Percentiles rank a stretch among this genome's conserved stretches.
Evolutionary conservation across 2,329 filamentous ascomycete genomes (phyloP).

Genomic region (Neospermospora avenae): DNA sequence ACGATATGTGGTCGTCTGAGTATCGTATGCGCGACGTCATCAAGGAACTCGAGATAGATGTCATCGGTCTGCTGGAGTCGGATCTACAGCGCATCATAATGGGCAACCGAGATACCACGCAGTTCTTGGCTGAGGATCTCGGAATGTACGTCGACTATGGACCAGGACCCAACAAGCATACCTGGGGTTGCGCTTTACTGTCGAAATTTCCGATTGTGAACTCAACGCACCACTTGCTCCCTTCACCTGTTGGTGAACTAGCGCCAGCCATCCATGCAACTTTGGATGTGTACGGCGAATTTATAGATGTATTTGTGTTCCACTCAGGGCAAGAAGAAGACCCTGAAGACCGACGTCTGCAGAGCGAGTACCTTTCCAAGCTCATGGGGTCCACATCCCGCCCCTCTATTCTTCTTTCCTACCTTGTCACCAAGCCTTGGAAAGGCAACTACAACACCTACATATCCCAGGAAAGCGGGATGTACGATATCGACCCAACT

Average conservation of each 20-base stretch:
- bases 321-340: constrained; percentile 98
- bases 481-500: constrained; percentile 88
- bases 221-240: constrained; percentile 91
- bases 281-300: constrained; percentile 83
- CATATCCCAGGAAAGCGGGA: constrained; percentile 79
- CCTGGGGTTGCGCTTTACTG: constrained; percentile 88
- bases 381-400: constrained; percentile 81
- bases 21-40: constrained; percentile 88
- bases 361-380: constrained; percentile 79
- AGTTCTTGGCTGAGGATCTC: constrained; percentile 90
- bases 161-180: constrained; percentile 97
- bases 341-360: constrained; percentile 81
- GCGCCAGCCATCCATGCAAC: constrained; percentile 97
- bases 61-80: constrained; percentile 89
- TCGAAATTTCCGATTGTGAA: constrained; percentile 98
- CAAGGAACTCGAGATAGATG: constrained; percentile 93
- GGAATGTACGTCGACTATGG: constrained; percentile 99
- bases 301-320: constrained; percentile 95
- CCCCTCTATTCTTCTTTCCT: constrained; percentile 82
- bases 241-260: constrained; percentile 89
- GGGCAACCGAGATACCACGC: constrained; percentile 95
- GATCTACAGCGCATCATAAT: constrained; percentile 98
- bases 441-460: constrained; percentile 97
- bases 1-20: constrained; percentile 98
- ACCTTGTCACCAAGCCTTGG: constrained; percentile 85